Evolutionary conservation across 352 stramenopile genomes (phyloP), one percentile per base, ranked within the genome.

Genomic region (Detonula confervacea): DNA sequence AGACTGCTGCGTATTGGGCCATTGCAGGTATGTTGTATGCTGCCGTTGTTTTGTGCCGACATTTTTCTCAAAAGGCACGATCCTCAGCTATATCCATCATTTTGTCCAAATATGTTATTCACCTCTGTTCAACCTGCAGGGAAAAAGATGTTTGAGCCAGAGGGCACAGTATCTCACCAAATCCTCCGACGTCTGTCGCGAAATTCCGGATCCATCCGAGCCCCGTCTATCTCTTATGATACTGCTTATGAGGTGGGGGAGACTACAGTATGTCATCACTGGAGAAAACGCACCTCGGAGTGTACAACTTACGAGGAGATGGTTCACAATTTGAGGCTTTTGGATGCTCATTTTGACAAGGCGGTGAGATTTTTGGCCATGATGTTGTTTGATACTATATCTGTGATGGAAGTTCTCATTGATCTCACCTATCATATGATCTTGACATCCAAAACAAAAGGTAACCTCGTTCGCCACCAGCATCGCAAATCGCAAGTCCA

Each of bases 241-340:
- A 87, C 76, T 12, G 30, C 39, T 27, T 90, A 89, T 61, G 88
- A 93, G 85, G 88, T 93, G 56, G 88, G 81, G 3, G 86, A 91
- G 49, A 76, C 75, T 39, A 77, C 76, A 9, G 68, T 77, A 51
- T 83, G 76, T 67, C 84, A 93, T 74, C 64, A 89, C 20, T 93
- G 88, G 88, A 82, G 88, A 37, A 93, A 90, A 62, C 60, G 66
- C 37, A 86, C 77, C 11, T 29, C 77, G 14, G 42, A 83, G 62
- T 87, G 77, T 37, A 74, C 35, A 20, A 83, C 73, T 24, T 88
- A 88, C 27, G 86, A 92, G 73, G 73, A 83, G 16, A 68, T 93
- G 24, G 7, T 88, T 55, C 25, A 71, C 20, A 75, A 73, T 52
- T 68, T 86, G 16, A 70, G 51, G 63, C 77, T 87, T 42, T 29